Conservation (phyloP, 2,329 filamentous ascomycete genomes). For the Fusarium xyrophilum region DNA sequence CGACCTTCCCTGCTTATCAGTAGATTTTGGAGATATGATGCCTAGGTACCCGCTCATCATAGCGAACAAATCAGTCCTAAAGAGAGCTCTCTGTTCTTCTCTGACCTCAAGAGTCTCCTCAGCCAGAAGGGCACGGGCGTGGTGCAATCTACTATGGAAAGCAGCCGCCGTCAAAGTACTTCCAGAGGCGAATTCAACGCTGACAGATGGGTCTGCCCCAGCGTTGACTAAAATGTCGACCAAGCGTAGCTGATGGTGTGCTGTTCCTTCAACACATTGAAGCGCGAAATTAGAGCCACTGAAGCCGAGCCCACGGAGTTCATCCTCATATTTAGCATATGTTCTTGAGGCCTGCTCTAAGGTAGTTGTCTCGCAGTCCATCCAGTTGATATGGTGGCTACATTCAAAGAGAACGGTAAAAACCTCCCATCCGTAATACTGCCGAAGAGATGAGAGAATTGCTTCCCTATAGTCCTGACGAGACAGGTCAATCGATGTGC, state of each 20-base stretch:
- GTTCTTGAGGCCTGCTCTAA: rapidly evolving
- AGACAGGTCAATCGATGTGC: not conserved
- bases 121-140: not conserved
- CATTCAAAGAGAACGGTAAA: not conserved
- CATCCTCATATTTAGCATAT: rapidly evolving
- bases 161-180: rapidly evolving
- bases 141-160: not conserved
- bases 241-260: rapidly evolving
- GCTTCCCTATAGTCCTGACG: not conserved
- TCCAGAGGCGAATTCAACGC: rapidly evolving
- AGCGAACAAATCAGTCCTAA: rapidly evolving
- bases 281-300: rapidly evolving
- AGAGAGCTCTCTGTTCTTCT: rapidly evolving
- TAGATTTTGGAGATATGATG: rapidly evolving
- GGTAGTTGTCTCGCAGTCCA: rapidly evolving
- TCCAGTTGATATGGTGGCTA: not conserved
- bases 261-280: rapidly evolving
- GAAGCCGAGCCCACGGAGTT: rapidly evolving
- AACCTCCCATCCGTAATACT: too few species aligned
- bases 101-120: rapidly evolving
- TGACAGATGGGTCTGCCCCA: not conserved
- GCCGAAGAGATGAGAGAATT: not conserved
- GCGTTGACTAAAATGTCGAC: rapidly evolving
- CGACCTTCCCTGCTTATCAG: rapidly evolving
- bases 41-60: not conserved